These are phyloP conservation scores for Roridomyces roridus DNA, from an alignment of 768 basidiomycete genomes.

Conservation along the genomic window DNA sequence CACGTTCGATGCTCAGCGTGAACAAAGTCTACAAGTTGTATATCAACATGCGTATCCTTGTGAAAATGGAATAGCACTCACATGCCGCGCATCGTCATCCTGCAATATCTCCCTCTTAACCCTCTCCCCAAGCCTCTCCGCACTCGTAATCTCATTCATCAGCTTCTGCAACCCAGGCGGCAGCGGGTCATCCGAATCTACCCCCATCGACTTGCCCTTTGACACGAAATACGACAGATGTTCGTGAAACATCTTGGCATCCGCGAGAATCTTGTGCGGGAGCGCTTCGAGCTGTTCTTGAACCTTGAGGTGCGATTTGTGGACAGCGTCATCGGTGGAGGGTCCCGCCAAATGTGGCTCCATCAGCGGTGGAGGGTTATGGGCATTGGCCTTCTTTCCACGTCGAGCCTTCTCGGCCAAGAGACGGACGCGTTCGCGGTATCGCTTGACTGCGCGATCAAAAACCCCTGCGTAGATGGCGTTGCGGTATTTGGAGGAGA, in stretches of 20 bases:
- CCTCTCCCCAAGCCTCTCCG: constrained; percentile 37
- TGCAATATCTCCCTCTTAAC: constrained; percentile 39
- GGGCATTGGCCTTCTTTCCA: constrained; percentile 3
- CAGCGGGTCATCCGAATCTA: constrained; percentile 25
- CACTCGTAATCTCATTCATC: constrained; percentile 40
- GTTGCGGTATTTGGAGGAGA: constrained; percentile 66
- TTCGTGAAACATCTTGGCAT: constrained; percentile 37
- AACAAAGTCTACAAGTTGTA: constrained; percentile 41
- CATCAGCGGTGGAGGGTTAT: neutral
- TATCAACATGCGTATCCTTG: neutral
- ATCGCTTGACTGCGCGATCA: constrained; percentile 51
- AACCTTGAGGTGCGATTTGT: constrained; percentile 26
- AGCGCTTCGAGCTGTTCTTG: constrained; percentile 38
- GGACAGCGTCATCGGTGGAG: constrained; percentile 17
- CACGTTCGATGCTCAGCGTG: constrained; percentile 39
- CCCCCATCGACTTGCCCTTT: constrained; percentile 20
- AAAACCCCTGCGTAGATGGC: constrained; percentile 55
- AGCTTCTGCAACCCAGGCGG: constrained; percentile 38
- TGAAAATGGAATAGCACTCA: constrained; percentile 22
- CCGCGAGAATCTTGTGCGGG: constrained; percentile 37
- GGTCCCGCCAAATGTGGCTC: constrained; percentile 6
- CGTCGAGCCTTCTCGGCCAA: constrained; percentile 10
- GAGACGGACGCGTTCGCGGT: constrained; percentile 30
- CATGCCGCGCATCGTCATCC: constrained; percentile 39
- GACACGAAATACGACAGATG: constrained; percentile 39